phyloP scores from a whole-genome alignment of 495 filamentous ascomycete species.

The Neurospora africana region DNA sequence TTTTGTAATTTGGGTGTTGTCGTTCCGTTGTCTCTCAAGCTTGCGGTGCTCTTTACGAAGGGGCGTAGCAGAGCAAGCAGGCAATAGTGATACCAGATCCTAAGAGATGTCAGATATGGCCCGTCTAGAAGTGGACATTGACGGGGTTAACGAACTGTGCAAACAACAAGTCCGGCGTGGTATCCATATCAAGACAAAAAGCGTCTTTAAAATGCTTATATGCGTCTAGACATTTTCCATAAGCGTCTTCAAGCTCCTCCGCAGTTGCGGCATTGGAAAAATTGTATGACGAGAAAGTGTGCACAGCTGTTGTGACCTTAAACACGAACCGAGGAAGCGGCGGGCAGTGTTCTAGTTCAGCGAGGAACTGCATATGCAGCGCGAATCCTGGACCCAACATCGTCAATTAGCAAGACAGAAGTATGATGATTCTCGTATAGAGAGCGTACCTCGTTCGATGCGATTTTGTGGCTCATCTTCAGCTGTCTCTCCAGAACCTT shows the following conservation, averaged over 20 bases:
- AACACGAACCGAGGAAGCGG: conserved; percentile 15
- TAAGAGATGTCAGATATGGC: conserved; percentile 2
- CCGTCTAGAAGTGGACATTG: neutral
- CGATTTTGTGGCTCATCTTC: conserved; percentile 16
- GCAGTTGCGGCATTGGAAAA: conserved; percentile 19
- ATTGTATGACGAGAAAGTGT: conserved; percentile 19
- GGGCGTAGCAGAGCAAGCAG: conserved; percentile 17
- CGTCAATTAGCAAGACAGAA: neutral
- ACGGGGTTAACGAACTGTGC: conserved; percentile 8
- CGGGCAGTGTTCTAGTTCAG: conserved; percentile 13
- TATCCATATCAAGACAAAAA: neutral
- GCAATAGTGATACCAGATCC: conserved; percentile 22
- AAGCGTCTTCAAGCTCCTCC: conserved; percentile 15
- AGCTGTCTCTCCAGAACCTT: conserved; percentile 3
- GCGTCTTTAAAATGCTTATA: conserved; percentile 4
- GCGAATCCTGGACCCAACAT: conserved; percentile 9
- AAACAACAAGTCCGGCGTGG: conserved; percentile 12
- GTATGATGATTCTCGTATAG: neutral
- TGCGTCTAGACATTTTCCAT: conserved; percentile 12
- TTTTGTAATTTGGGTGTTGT: conserved; percentile 5
- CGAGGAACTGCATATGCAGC: conserved; percentile 17
- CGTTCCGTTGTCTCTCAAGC: conserved; percentile 6
- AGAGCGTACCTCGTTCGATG: conserved; percentile 16
- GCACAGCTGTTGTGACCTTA: conserved; percentile 15
- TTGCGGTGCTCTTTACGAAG: conserved; percentile 10